Percentiles rank a stretch among this genome's conserved stretches.
Conservation (phyloP, 805 yeast genomes). For the Starmera dryadoides region DNA sequence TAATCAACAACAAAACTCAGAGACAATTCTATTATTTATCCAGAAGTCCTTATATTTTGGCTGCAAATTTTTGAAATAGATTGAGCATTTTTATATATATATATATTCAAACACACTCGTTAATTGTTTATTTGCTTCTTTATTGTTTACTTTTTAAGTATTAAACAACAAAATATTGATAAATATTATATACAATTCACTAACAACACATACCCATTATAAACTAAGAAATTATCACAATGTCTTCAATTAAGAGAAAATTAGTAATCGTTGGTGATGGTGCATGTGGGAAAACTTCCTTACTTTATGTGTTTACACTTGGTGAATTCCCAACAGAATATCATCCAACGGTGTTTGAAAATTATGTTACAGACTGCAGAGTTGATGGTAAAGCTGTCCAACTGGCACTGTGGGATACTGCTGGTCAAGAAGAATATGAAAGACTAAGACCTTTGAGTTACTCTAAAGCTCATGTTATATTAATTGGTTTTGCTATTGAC, state of each 20-base stretch:
- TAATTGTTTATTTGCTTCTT: no score
- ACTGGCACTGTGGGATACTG: slow-evolving; percentile 90
- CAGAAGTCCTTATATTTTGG: no score
- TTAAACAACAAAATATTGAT: no score
- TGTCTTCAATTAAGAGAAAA: slow-evolving; percentile 1
- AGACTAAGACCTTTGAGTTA: slow-evolving; percentile 83
- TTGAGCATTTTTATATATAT: no score
- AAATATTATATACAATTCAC: no score
- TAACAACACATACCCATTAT: neutral
- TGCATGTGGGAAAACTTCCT: slow-evolving; percentile 89
- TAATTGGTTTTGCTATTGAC: slow-evolving; percentile 82
- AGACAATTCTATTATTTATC: no score
- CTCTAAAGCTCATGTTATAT: slow-evolving; percentile 77
- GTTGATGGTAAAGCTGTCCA: slow-evolving; percentile 91
- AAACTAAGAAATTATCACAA: neutral
- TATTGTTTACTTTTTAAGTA: no score
- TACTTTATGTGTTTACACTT: slow-evolving; percentile 82
- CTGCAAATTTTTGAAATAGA: no score
- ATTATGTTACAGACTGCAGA: slow-evolving; percentile 88
- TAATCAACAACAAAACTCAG: no score
- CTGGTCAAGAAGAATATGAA: slow-evolving; percentile 95
- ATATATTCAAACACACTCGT: no score
- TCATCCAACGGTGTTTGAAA: slow-evolving; percentile 92
- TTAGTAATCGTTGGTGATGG: slow-evolving; percentile 93
- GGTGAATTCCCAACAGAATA: slow-evolving; percentile 92